A percentile compares a stretch with the other conserved stretches of the same genome.
phyloP scores from a whole-genome alignment of 208 protist species.

The Leishmania guyanensis region DNA sequence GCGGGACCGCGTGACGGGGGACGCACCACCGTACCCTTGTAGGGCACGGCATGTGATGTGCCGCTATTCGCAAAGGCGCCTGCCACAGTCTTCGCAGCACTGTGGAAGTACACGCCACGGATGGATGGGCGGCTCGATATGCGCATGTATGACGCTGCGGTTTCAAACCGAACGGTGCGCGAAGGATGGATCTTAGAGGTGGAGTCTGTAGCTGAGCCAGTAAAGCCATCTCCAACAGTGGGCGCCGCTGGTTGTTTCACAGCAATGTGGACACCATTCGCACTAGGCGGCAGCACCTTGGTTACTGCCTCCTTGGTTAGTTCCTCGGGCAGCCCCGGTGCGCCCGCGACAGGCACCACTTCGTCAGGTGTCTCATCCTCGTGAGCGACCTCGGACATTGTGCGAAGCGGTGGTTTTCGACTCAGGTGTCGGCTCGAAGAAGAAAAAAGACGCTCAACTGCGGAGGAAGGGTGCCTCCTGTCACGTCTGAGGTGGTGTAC shows the following conservation, averaged over 20 bases:
- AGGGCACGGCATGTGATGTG: slow-evolving; percentile 15
- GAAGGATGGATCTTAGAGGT: not conserved
- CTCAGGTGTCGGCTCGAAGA: not conserved
- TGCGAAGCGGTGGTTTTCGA: not conserved
- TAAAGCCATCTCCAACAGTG: not conserved
- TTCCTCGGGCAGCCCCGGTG: not conserved
- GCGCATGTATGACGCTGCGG: not conserved
- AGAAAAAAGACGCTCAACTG: not conserved
- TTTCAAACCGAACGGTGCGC: not conserved
- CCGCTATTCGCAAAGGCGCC: not conserved
- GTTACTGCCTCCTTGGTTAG: not conserved
- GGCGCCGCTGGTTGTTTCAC: not conserved
- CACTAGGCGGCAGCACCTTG: too few species aligned
- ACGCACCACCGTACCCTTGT: slow-evolving; percentile 15
- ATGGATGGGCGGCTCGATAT: not conserved
- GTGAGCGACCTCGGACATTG: slow-evolving; percentile 1
- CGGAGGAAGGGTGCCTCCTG: not conserved
- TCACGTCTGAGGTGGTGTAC: too few species aligned
- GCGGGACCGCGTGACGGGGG: not conserved
- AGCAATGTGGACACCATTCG: not conserved
- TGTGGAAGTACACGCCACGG: not conserved
- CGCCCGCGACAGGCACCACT: not conserved
- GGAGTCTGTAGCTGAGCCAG: not conserved
- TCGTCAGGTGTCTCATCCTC: not conserved
- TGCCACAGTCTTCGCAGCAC: not conserved